phyloP scores from a whole-genome alignment of 1,139 yeast genomes.

The Blastobotrys aristatus region DNA sequence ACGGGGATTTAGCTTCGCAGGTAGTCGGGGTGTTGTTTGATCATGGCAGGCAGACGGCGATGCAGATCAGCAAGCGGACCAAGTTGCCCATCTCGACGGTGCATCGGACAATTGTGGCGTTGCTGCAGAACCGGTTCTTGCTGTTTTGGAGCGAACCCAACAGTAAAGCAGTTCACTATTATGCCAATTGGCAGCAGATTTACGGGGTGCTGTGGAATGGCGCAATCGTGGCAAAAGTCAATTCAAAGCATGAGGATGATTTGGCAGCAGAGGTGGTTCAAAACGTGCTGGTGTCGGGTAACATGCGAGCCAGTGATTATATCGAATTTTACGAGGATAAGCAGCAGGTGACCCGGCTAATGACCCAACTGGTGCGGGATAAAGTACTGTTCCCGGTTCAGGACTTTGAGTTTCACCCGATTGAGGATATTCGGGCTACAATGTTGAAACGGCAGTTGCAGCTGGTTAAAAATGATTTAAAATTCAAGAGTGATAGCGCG shows the following conservation, averaged over 20 bases:
- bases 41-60: constrained; percentile 35
- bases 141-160: constrained; percentile 39
- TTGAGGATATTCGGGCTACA: constrained; percentile 31
- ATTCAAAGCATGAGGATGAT: constrained; percentile 39
- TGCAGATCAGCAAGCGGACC: constrained; percentile 30
- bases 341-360: constrained; percentile 36
- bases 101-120: constrained; percentile 36
- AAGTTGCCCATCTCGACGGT: constrained; percentile 31
- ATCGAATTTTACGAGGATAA: constrained; percentile 36
- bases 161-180: constrained; percentile 45
- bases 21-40: constrained; percentile 34
- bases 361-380: constrained; percentile 47
- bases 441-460: constrained; percentile 23
- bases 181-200: constrained; percentile 60
- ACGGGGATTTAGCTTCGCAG: constrained; percentile 36
- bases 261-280: constrained; percentile 64
- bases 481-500: constrained; percentile 28
- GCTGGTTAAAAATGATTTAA: constrained; percentile 21
- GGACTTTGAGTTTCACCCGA: constrained; percentile 35
- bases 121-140: constrained; percentile 40
- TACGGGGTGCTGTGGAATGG: constrained; percentile 69
- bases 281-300: constrained; percentile 60
- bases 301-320: constrained; percentile 58
- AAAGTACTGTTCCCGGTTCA: constrained; percentile 55
- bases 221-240: constrained; percentile 57